These are phyloP conservation scores for Thalassiosira mediterranea DNA, from an alignment of 352 stramenopile species.

Conservation along the genomic window DNA sequence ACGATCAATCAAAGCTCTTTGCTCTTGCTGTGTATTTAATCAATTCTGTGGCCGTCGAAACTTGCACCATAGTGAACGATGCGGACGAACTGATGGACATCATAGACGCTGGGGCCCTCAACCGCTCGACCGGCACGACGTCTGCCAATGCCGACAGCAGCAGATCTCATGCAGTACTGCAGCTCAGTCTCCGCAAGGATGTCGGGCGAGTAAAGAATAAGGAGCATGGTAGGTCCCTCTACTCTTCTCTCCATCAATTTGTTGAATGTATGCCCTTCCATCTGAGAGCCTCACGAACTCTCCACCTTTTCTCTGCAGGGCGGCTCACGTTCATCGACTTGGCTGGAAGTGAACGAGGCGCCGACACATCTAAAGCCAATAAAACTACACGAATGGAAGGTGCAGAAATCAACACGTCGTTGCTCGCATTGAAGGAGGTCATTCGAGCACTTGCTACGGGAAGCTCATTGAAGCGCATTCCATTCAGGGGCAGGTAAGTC, in stretches of 20 bases:
- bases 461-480: conserved; percentile 90
- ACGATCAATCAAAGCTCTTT: too few relatives aligned
- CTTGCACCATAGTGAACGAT: conserved; percentile 70
- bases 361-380: conserved; percentile 94
- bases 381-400: conserved; percentile 93
- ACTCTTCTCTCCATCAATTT: background rate
- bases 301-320: conserved; percentile 4
- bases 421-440: conserved; percentile 96
- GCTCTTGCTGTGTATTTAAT: background rate
- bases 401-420: conserved; percentile 97
- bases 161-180: conserved; percentile 77
- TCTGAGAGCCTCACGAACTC: too few relatives aligned
- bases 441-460: conserved; percentile 92
- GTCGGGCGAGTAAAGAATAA: conserved; percentile 58
- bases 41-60: background rate
- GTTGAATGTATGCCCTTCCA: background rate
- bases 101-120: conserved; percentile 84
- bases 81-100: conserved; percentile 91
- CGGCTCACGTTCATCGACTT: conserved; percentile 94
- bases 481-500: conserved; percentile 79
- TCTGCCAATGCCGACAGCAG: conserved; percentile 80
- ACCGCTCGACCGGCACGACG: conserved; percentile 78
- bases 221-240: conserved; percentile 61
- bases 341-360: conserved; percentile 93
- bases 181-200: conserved; percentile 75